A percentile compares a stretch with the other conserved stretches of the same genome.
Evolutionary conservation across 768 basidiomycete genomes (phyloP).

Genomic region (Steccherinum ochraceum): DNA sequence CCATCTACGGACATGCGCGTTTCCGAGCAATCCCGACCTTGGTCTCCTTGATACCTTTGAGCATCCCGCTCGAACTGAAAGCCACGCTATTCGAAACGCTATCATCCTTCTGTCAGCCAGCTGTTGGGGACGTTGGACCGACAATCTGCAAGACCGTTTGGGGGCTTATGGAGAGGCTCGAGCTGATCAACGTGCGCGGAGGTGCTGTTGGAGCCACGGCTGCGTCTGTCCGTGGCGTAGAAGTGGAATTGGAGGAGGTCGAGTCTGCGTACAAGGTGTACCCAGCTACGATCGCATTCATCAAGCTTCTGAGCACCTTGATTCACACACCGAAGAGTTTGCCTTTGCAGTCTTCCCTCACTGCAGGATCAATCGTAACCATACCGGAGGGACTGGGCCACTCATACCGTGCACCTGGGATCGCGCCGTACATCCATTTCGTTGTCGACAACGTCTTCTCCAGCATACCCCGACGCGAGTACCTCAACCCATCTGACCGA

Average conservation of each 20-base stretch:
- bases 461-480: constrained; percentile 70
- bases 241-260: constrained; percentile 83
- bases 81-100: constrained; percentile 78
- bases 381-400: constrained; percentile 78
- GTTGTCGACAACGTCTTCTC: constrained; percentile 87
- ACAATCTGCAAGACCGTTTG: constrained; percentile 82
- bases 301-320: constrained; percentile 74
- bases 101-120: constrained; percentile 77
- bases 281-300: constrained; percentile 85
- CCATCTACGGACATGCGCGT: constrained; percentile 68
- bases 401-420: constrained; percentile 73
- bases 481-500: constrained; percentile 63
- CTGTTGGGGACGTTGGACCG: constrained; percentile 63
- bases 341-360: constrained; percentile 50
- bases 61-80: constrained; percentile 87
- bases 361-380: constrained; percentile 57
- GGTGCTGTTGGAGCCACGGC: constrained; percentile 36
- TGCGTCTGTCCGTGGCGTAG: constrained; percentile 67
- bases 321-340: constrained; percentile 78
- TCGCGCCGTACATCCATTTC: constrained; percentile 79
- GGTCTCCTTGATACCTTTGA: constrained; percentile 68
- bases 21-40: constrained; percentile 81
- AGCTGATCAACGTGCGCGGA: constrained; percentile 72
- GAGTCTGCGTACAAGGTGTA: constrained; percentile 76
- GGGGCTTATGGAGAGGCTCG: constrained; percentile 77